These are phyloP conservation scores for Psidium friedrichsthalianum DNA, from an alignment of 345 rosid genomes.

Conservation along the genomic window DNA sequence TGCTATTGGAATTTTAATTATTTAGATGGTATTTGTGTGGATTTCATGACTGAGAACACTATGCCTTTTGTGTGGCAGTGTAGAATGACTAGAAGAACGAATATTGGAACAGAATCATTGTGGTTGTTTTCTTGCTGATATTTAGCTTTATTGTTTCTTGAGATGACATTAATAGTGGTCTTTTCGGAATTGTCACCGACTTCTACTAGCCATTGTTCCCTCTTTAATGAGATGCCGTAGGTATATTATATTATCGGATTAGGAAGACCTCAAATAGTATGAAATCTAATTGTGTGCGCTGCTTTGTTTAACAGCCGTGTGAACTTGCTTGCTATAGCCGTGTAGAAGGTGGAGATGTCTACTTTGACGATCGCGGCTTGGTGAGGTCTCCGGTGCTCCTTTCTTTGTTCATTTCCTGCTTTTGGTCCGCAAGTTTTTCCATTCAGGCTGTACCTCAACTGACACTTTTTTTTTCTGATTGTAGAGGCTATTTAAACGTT, in stretches of 20 bases:
- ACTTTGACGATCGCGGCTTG: constrained; percentile 70
- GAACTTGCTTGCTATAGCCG: constrained; percentile 91
- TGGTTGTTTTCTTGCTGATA: background rate
- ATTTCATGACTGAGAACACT: background rate
- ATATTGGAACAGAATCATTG: background rate
- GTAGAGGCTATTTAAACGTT: constrained; percentile 87
- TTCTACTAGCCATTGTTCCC: background rate
- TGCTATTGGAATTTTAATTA: background rate
- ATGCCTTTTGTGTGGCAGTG: background rate
- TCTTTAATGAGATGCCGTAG: background rate
- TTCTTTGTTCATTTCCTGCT: background rate
- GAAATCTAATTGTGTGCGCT: background rate
- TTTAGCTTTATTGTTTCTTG: background rate
- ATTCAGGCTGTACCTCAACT: constrained; percentile 2
- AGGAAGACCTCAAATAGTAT: background rate
- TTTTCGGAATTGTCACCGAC: background rate
- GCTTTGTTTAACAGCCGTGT: constrained; percentile 51
- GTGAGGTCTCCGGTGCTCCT: constrained; percentile 30
- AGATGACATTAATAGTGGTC: background rate
- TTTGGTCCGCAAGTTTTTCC: background rate
- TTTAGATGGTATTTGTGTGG: background rate
- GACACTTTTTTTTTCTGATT: constrained; percentile 5
- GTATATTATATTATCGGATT: background rate
- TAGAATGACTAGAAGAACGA: background rate
- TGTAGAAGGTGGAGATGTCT: constrained; percentile 71